These are phyloP conservation scores for Phytopythium sindhum DNA, from an alignment of 352 stramenopile genomes.

Conservation along the genomic window DNA sequence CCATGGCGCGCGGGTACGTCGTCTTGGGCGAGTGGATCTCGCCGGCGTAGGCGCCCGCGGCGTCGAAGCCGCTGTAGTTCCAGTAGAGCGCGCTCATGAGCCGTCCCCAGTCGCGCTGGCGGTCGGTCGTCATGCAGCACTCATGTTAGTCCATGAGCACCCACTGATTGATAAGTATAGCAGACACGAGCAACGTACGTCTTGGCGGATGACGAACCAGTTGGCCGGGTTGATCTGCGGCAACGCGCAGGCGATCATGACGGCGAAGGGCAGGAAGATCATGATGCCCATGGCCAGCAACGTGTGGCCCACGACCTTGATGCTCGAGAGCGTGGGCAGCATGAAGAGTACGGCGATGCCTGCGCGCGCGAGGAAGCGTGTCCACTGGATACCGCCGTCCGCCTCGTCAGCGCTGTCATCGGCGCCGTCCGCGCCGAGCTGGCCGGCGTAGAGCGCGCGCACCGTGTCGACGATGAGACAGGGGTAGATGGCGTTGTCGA, in stretches of 20 bases:
- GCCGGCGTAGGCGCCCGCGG: slow-evolving; percentile 87
- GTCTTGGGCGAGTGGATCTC: slow-evolving; percentile 85
- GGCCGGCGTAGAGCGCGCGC: slow-evolving; percentile 34
- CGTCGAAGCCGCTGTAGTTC: slow-evolving; percentile 96
- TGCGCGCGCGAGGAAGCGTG: slow-evolving; percentile 35
- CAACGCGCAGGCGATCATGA: slow-evolving; percentile 68
- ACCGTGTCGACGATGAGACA: slow-evolving; percentile 71
- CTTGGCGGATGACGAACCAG: slow-evolving; percentile 60
- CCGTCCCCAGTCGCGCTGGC: slow-evolving; percentile 65
- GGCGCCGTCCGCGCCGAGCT: neutral
- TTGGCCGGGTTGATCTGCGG: slow-evolving; percentile 54
- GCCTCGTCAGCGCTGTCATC: slow-evolving; percentile 22
- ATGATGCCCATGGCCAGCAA: slow-evolving; percentile 83
- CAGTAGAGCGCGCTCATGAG: slow-evolving; percentile 95
- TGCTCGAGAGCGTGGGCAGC: slow-evolving; percentile 64
- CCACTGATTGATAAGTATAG: neutral
- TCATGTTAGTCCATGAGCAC: neutral
- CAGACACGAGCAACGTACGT: slow-evolving; percentile 13
- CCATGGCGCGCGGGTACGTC: slow-evolving; percentile 88
- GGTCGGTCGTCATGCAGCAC: neutral
- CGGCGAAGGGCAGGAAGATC: slow-evolving; percentile 90
- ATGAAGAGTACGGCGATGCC: slow-evolving; percentile 51
- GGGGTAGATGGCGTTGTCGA: slow-evolving; percentile 83
- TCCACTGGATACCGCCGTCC: slow-evolving; percentile 19
- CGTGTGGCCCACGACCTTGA: slow-evolving; percentile 88